Conservation (phyloP, 805 yeast species). For the Ogataea sp. region DNA sequence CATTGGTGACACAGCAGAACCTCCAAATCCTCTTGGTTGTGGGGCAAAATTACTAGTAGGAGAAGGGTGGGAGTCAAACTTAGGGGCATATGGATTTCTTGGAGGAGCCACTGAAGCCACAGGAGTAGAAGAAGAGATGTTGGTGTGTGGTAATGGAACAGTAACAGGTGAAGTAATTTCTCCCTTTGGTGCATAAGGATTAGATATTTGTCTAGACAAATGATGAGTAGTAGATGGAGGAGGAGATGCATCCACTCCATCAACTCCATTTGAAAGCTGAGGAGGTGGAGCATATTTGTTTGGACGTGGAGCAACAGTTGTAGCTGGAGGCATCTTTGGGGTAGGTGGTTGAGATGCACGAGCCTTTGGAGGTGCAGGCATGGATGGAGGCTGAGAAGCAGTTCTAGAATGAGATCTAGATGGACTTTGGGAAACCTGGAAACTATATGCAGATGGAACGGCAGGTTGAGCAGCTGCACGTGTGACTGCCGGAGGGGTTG, state of each 20-base stretch:
- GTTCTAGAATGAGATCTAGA: constrained; percentile 15
- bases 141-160: constrained; percentile 16
- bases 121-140: constrained; percentile 14
- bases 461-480: constrained; percentile 15
- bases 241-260: constrained; percentile 3
- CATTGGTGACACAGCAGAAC: too few species aligned
- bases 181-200: constrained; percentile 30
- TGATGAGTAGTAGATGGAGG: constrained; percentile 2
- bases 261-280: constrained; percentile 4
- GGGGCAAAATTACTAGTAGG: constrained; percentile 4
- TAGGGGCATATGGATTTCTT: constrained; percentile 26
- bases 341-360: constrained; percentile 5
- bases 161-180: constrained; percentile 14
- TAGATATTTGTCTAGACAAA: constrained; percentile 3
- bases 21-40: constrained; percentile 9
- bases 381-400: constrained; percentile 21
- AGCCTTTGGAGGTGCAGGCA: constrained; percentile 23
- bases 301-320: constrained; percentile 9
- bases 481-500: constrained; percentile 10
- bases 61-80: constrained; percentile 22
- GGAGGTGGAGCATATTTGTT: constrained; percentile 21
- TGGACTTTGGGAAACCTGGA: constrained; percentile 13
- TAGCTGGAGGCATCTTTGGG: constrained; percentile 12
- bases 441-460: constrained; percentile 17
- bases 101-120: constrained; percentile 8